Base-by-base conservation (phyloP, 768 basidiomycete species). In the Lentinula boryana region DNA sequence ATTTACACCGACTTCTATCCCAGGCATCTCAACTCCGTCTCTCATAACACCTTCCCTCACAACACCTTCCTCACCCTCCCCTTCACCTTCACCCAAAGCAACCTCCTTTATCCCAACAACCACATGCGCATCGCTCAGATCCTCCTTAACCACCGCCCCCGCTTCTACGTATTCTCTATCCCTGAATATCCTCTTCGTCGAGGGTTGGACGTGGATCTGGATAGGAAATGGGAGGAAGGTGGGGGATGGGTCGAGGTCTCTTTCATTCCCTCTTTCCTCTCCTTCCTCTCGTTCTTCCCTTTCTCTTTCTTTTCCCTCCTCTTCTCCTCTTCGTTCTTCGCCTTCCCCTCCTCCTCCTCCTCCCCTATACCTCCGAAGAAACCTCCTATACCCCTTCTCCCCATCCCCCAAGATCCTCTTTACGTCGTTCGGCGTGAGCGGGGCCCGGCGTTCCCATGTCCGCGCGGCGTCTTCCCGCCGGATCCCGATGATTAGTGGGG, bases 101-200 rank as follows among this genome's bases (percentile, higher is more conserved):
- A 88, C 84, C 70, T 97, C 95, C 67, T 97, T 97, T 73, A 97
- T 94, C 2, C 95, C 95, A 4, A 95, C 68, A 35, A 94, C 72
- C 56, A 97, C 84, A 64, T 94, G 86, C 0, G 91, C 85, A 5
- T 81, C 75, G 3, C 75, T 71, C 16, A 93, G 78, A n/a, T 74
- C 76, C 10, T 79, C 68, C 58, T 80, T 78, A 58, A 93, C 70
- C 15, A 70, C 76, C 18, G 95, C 94, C 15, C 95, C 95, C 63
- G 92, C 93, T 80, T 85, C 76, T 46, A 77, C 63, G 68, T 88
- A 94, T 63, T 89, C 86, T 2, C 76, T 69, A 48, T 83, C 76
- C 0, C 79, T 73, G 64, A 88, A 95, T 36, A 94, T 85, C 36
- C 95, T 76, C 65, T 90, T 78, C 13, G 21, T 2, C 2, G 36